A percentile compares a stretch with the other conserved stretches of the same genome.
These are phyloP conservation scores for Lecanicillium sp. DNA, from an alignment of 2,329 filamentous ascomycete genomes.

Conservation along the genomic window DNA sequence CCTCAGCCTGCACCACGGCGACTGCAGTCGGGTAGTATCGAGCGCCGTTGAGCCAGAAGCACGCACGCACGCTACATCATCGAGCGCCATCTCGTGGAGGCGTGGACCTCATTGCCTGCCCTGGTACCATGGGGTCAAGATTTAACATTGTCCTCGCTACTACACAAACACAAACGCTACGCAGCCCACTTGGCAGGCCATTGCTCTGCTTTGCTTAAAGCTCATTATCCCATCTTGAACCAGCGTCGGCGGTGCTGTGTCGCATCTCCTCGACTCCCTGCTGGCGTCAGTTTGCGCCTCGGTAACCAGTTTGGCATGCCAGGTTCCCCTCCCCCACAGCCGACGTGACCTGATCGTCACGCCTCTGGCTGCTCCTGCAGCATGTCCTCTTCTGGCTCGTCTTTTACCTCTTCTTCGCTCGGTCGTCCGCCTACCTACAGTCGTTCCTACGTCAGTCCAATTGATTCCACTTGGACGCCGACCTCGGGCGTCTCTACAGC, in stretches of 20 bases:
- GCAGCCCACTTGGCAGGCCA: neutral
- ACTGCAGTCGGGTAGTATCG: neutral
- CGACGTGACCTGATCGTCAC: slow-evolving; percentile 13
- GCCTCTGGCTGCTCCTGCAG: slow-evolving; percentile 18
- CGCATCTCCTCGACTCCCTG: slow-evolving; percentile 6
- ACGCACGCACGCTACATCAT: slow-evolving; percentile 3
- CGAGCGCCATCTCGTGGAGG: neutral
- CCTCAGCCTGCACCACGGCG: neutral
- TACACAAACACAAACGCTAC: too few relatives aligned
- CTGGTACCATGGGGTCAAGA: neutral
- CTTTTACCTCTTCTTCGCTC: slow-evolving; percentile 41
- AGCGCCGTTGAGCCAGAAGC: slow-evolving; percentile 7
- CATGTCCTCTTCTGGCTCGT: slow-evolving; percentile 44
- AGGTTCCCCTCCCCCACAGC: slow-evolving; percentile 13
- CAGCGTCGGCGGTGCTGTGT: neutral
- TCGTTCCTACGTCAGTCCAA: slow-evolving; percentile 36
- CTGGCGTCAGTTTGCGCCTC: slow-evolving; percentile 11
- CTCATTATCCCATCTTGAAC: neutral
- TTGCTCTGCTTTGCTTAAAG: neutral
- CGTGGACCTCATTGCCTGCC: slow-evolving; percentile 5
- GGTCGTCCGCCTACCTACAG: slow-evolving; percentile 36
- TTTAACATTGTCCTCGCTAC: too few relatives aligned
- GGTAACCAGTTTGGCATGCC: slow-evolving; percentile 13
- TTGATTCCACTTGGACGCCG: slow-evolving; percentile 41
- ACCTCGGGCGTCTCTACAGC: slow-evolving; percentile 38